phyloP scores from a whole-genome alignment of 768 basidiomycete species.

The Kwoniella sp. region DNA sequence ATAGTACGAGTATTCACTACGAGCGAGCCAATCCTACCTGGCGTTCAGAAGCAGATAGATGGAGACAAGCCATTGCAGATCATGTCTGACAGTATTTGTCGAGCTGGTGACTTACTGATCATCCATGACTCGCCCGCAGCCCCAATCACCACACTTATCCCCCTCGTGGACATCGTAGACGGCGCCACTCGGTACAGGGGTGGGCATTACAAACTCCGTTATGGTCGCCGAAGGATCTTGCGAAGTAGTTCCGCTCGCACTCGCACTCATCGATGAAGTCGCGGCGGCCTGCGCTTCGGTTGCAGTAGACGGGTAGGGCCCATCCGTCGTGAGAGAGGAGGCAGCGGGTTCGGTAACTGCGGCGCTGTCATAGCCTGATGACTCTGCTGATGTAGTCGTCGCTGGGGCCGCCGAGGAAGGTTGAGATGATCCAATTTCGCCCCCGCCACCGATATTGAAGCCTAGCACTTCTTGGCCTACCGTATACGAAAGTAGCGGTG shows the following conservation, averaged over 20 bases:
- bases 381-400: neutral
- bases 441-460: neutral
- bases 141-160: constrained; percentile 37
- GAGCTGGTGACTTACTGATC: constrained; percentile 6
- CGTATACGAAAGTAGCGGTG: neutral
- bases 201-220: constrained; percentile 25
- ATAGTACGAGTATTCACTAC: too few species aligned
- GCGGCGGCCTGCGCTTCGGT: neutral
- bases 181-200: constrained; percentile 14
- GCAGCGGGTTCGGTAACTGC: too few species aligned
- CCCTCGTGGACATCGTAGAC: constrained; percentile 17
- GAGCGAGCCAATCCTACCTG: too few species aligned
- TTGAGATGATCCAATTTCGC: neutral
- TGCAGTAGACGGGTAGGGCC: too few species aligned
- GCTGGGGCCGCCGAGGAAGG: neutral
- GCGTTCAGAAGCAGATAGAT: too few species aligned
- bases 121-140: constrained; percentile 35
- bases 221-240: constrained; percentile 9
- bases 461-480: constrained; percentile 1
- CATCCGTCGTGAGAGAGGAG: too few species aligned
- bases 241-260: neutral
- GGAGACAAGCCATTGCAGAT: too few species aligned
- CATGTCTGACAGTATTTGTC: too few species aligned
- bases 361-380: neutral
- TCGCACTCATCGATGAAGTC: neutral